phyloP scores from a whole-genome alignment of 2,329 filamentous ascomycete genomes.

The Paecilomyces niveus region DNA sequence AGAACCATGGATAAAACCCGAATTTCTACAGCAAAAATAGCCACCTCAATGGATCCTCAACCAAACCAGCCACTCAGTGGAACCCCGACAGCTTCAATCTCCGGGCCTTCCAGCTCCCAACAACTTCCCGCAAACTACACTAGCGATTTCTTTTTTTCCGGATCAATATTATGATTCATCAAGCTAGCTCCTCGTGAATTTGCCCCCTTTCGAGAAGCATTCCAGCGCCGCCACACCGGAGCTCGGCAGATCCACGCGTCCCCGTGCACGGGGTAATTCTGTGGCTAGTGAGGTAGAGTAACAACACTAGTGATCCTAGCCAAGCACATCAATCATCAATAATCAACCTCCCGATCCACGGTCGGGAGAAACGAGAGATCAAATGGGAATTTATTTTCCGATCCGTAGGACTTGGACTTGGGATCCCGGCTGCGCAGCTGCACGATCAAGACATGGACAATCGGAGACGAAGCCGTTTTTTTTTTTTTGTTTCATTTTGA shows the following conservation, averaged over 20 bases:
- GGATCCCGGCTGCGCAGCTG: not conserved
- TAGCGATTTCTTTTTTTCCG: not conserved
- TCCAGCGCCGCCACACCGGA: not conserved
- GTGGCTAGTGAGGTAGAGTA: not conserved
- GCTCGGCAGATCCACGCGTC: not conserved
- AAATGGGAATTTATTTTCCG: not conserved
- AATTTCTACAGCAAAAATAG: no score
- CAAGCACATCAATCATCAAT: not conserved
- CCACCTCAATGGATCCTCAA: not conserved
- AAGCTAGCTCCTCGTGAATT: not conserved
- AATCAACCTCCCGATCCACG: not conserved
- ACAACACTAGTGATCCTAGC: not conserved
- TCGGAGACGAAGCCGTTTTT: not conserved
- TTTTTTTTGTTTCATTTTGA: no score
- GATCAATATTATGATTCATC: no score
- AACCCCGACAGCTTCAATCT: not conserved
- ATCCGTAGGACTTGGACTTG: not conserved
- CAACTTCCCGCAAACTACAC: not conserved
- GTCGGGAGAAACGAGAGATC: not conserved
- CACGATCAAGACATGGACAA: not conserved
- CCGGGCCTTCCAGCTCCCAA: no score
- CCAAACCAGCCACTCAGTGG: not conserved
- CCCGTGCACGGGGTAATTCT: not conserved
- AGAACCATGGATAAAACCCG: not conserved
- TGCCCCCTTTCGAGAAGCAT: not conserved